Conservation (phyloP, 202 grass and related monocot genomes). For the Setaria viridis region DNA sequence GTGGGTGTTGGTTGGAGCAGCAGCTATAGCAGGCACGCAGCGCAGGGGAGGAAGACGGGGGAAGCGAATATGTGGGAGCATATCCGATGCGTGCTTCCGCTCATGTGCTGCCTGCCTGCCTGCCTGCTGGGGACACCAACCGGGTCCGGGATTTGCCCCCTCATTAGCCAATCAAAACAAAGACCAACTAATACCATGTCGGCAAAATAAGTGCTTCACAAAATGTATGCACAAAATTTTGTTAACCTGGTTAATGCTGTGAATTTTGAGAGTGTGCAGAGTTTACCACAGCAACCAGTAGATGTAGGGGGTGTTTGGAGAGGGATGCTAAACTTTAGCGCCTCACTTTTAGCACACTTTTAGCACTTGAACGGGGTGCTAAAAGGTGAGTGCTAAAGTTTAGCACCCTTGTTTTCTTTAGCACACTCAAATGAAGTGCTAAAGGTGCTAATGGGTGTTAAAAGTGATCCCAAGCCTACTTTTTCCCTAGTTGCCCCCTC, state of each 20-base stretch:
- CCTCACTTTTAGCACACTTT: no score
- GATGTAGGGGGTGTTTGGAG: background rate
- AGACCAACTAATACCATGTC: background rate
- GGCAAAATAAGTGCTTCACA: background rate
- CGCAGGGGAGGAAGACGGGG: background rate
- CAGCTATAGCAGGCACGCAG: background rate
- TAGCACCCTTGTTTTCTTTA: no score
- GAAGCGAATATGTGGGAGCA: slow-evolving; percentile 71
- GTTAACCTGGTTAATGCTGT: background rate
- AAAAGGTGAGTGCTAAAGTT: no score
- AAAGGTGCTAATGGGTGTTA: no score
- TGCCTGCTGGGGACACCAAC: background rate
- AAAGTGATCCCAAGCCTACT: no score
- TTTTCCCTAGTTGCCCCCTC: no score
- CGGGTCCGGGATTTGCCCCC: background rate
- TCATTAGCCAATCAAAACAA: background rate
- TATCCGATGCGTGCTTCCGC: slow-evolving; percentile 56
- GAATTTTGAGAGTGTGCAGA: background rate
- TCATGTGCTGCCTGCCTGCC: background rate
- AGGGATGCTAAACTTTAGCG: no score
- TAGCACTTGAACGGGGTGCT: no score
- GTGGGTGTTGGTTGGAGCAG: slow-evolving; percentile 16
- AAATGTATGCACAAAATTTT: background rate
- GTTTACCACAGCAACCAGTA: background rate
- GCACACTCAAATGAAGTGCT: no score